phyloP scores from a whole-genome alignment of 148 eudicot genomes.

The Linanthus parryae region DNA sequence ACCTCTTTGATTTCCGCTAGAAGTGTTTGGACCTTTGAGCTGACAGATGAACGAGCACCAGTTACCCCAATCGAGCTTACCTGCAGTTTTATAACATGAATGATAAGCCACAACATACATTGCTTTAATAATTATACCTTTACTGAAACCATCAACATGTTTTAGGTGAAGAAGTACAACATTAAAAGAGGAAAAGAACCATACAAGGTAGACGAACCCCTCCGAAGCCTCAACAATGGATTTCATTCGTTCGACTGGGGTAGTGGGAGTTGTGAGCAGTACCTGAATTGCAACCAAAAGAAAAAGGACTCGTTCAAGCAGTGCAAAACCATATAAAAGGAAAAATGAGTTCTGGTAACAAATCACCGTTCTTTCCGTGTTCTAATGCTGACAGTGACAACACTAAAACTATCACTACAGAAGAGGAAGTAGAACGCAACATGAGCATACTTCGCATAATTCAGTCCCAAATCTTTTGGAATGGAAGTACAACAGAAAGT shows the following conservation, averaged over 20 bases:
- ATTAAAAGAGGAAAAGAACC: conserved; percentile 12
- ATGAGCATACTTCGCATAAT: too few relatives aligned
- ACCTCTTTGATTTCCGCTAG: conserved; percentile 79
- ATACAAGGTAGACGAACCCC: conserved; percentile 92
- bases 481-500: too few relatives aligned
- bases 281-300: conserved; percentile 40
- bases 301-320: too few relatives aligned
- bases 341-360: too few relatives aligned
- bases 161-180: background rate
- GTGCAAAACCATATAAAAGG: too few relatives aligned
- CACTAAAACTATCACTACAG: too few relatives aligned
- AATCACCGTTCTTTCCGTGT: too few relatives aligned
- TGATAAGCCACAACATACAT: background rate
- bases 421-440: too few relatives aligned
- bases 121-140: too few relatives aligned
- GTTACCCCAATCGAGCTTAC: conserved; percentile 91
- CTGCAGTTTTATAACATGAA: conserved; percentile 20
- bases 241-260: conserved; percentile 78
- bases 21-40: conserved; percentile 56
- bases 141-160: too few relatives aligned
- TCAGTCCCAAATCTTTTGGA: too few relatives aligned
- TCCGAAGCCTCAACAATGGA: conserved; percentile 84
- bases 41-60: conserved; percentile 80
- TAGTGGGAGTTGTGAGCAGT: conserved; percentile 87
- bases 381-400: too few relatives aligned